Percentiles rank a stretch among this genome's conserved stretches.
phyloP scores from a whole-genome alignment of 169 alveolate genomes.

The Eimeria brunetti region DNA sequence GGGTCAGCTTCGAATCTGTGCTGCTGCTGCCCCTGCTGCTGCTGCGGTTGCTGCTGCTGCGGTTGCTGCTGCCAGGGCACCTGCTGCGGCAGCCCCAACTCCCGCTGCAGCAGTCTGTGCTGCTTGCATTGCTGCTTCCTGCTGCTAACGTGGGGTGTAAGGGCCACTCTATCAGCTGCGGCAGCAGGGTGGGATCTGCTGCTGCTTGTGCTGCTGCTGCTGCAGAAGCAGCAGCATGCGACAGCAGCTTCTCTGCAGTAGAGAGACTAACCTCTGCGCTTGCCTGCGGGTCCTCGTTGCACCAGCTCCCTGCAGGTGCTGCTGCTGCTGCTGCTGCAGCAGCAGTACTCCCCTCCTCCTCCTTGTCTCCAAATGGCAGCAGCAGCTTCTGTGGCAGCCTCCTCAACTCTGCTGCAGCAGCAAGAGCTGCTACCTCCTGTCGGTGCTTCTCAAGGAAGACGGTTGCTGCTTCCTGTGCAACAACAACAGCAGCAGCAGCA shows the following conservation, averaged over 20 bases:
- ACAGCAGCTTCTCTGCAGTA: slow-evolving; percentile 14
- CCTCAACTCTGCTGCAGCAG: slow-evolving; percentile 36
- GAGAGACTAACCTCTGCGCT: slow-evolving; percentile 64
- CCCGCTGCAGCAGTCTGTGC: slow-evolving; percentile 58
- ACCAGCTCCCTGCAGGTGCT: slow-evolving; percentile 52
- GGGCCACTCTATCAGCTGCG: slow-evolving; percentile 38
- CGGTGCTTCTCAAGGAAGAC: slow-evolving; percentile 28
- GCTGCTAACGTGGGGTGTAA: slow-evolving; percentile 30
- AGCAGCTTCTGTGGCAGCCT: slow-evolving; percentile 64
- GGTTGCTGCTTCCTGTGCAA: slow-evolving; percentile 42
- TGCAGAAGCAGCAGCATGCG: slow-evolving; percentile 15
- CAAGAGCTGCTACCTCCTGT: slow-evolving; percentile 33
- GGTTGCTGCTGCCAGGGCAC: slow-evolving; percentile 38
- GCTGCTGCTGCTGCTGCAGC: slow-evolving; percentile 25
- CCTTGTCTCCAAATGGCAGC: slow-evolving; percentile 72
- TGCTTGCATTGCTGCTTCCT: slow-evolving; percentile 9
- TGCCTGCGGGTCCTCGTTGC: slow-evolving; percentile 54
- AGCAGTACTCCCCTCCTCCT: slow-evolving; percentile 37
- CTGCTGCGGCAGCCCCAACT: slow-evolving; percentile 60
- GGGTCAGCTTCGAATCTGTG: slow-evolving; percentile 1
- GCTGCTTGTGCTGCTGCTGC: slow-evolving; percentile 44
- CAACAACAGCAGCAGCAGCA: slow-evolving; percentile 50
- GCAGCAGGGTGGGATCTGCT: neutral
- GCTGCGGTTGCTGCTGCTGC: slow-evolving; percentile 11
- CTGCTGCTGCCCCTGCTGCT: slow-evolving; percentile 41